Evolutionary conservation across 192 early-diverging fungal genomes (phyloP).

Genomic region (Gryganskiella cystojenkinii): DNA sequence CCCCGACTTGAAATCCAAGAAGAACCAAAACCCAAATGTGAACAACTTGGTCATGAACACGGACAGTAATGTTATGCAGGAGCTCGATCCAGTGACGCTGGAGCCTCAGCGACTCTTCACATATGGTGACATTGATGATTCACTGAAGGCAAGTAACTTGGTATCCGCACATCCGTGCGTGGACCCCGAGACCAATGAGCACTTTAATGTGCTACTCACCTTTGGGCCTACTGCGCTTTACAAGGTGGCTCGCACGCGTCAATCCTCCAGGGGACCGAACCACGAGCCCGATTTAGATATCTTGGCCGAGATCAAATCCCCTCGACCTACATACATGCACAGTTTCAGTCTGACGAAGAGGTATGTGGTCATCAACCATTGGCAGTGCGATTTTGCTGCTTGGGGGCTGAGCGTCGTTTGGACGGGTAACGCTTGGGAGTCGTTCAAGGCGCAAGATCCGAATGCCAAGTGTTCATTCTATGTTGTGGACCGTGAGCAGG

Average conservation of each 20-base stretch:
- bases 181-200: constrained; percentile 49
- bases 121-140: constrained; percentile 44
- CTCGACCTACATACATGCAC: constrained; percentile 61
- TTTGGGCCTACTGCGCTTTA: constrained; percentile 50
- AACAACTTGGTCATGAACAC: constrained; percentile 54
- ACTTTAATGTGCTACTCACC: constrained; percentile 42
- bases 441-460: constrained; percentile 45
- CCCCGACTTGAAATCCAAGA: not conserved
- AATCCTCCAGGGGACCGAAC: constrained; percentile 16
- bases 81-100: constrained; percentile 56
- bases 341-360: constrained; percentile 64
- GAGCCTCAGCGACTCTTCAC: constrained; percentile 45
- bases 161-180: constrained; percentile 53
- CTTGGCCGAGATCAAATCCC: constrained; percentile 47
- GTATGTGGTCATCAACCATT: constrained; percentile 66
- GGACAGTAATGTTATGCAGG: constrained; percentile 53
- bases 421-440: constrained; percentile 52
- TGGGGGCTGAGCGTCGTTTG: constrained; percentile 58
- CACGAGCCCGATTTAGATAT: constrained; percentile 46
- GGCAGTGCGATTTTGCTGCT: constrained; percentile 55
- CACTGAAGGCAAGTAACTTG: constrained; percentile 31
- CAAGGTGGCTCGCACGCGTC: constrained; percentile 43
- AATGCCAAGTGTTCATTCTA: constrained; percentile 47
- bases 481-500: constrained; percentile 53
- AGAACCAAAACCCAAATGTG: not conserved